These are phyloP conservation scores for Sugiyamaella chiloensis DNA, from an alignment of 805 yeast genomes.

Conservation along the genomic window DNA sequence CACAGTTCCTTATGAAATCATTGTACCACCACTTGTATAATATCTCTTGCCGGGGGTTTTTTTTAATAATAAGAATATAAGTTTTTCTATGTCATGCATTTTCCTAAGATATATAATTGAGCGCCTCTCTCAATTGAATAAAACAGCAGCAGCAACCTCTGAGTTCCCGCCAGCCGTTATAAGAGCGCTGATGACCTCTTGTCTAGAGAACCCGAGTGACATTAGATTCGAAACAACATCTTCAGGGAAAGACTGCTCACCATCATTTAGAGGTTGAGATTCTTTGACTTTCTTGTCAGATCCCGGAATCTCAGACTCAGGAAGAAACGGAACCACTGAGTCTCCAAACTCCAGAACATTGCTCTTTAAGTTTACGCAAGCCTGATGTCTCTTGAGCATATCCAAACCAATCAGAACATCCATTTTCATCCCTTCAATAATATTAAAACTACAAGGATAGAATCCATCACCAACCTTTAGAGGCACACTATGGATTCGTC, in stretches of 20 bases:
- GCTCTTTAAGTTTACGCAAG: conserved; percentile 66
- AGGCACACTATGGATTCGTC: conserved; percentile 86
- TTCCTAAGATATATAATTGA: too few species aligned
- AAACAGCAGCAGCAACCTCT: conserved; percentile 79
- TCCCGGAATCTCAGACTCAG: conserved; percentile 66
- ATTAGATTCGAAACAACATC: conserved; percentile 46
- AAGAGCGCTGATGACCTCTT: conserved; percentile 64
- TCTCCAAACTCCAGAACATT: conserved; percentile 70
- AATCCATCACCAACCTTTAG: conserved; percentile 65
- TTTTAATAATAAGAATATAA: too few species aligned
- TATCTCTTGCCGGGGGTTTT: too few species aligned
- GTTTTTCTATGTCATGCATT: too few species aligned
- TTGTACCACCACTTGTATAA: conserved; percentile 50
- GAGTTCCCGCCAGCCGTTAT: conserved; percentile 68
- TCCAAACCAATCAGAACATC: conserved; percentile 87
- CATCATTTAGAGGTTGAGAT: too few species aligned
- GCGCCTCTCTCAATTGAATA: conserved; percentile 50
- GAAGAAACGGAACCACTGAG: conserved; percentile 65
- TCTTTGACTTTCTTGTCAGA: too few species aligned
- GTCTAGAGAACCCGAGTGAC: conserved; percentile 66
- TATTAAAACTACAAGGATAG: conserved; percentile 67
- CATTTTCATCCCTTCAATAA: conserved; percentile 51
- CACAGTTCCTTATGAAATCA: conserved; percentile 63
- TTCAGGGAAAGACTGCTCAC: conserved; percentile 32
- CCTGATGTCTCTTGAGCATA: conserved; percentile 83